Base-by-base conservation (phyloP, 495 filamentous ascomycete species). In the Penicillium ochrochloron region DNA sequence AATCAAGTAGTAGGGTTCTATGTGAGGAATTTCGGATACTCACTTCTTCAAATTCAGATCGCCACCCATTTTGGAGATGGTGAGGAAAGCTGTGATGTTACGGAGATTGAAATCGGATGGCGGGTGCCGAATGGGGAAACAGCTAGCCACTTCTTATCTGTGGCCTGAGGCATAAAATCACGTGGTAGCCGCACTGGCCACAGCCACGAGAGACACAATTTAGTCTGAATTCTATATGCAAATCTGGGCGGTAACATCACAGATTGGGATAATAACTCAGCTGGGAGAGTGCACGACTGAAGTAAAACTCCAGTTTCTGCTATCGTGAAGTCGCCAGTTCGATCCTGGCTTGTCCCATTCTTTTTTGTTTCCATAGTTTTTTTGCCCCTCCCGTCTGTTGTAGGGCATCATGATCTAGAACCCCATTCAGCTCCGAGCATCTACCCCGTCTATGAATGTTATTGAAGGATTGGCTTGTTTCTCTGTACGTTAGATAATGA, bases 31-130 rank as follows among this genome's bases (percentile, higher is more conserved):
- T 6, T 6, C n/a, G n/a, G n/a, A 17, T 27, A 64, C 73, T 67
- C 63, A 81, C 84, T 99, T 99, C 81, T 99, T 99, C 69, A 97
- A 80, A 69, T 97, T 96, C 72, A 97, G 81, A 82, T 96, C 92
- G 69, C 91, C 90, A 80, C 90, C 71, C 91, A 94, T 94, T 59
- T 84, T 91, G 80, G 70, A 37, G 73, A 63, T 64, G 71, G 61
- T 52, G 60, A 61, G 55, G 65, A 63, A 52, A 29, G 66, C 17
- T 46, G 53, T 25, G 62, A 52, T 10, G 55, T 57, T 64, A 27
- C 21, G 44, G 19, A 31, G 60, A 34, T 39, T 39, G 59, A 66
- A 37, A 53, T 55, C 57, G 53, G 50, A 64, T 55, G 62, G 3
- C 51, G 52, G 44, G 11, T 56, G 37, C 61, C 58, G 34, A 46